A percentile compares a stretch with the other conserved stretches of the same genome.
These are phyloP conservation scores for Fraxinus baroniana DNA, from an alignment of 305 asterid species.

Conservation along the genomic window DNA sequence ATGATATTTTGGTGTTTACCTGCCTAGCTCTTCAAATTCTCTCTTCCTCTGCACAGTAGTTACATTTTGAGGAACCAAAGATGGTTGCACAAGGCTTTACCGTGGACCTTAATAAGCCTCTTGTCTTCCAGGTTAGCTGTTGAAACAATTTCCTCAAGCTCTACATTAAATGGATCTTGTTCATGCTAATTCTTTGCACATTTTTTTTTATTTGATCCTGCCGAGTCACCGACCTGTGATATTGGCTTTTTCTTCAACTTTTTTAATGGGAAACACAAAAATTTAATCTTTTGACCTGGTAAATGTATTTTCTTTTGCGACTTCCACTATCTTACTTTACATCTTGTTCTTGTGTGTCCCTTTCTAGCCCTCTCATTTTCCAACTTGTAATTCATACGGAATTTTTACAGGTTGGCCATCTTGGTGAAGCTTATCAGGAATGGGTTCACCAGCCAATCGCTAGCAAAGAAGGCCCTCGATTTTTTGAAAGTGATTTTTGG, in stretches of 20 bases:
- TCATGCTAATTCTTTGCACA: not conserved
- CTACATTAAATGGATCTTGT: conserved; percentile 1
- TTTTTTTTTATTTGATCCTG: not conserved
- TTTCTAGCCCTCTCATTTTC: not conserved
- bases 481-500: conserved; percentile 67
- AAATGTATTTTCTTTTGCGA: conserved; percentile 3
- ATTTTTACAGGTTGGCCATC: conserved; percentile 73
- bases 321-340: not conserved
- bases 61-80: conserved; percentile 26
- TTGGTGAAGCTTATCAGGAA: conserved; percentile 75
- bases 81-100: conserved; percentile 66
- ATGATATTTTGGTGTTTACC: not conserved
- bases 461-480: conserved; percentile 79
- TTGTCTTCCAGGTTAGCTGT: conserved; percentile 66
- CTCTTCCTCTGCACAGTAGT: conserved; percentile 26
- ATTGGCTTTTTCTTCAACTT: not conserved
- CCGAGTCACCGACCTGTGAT: not conserved
- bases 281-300: not conserved
- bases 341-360: not conserved
- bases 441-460: conserved; percentile 93
- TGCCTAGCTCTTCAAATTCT: conserved; percentile 10
- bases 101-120: conserved; percentile 73
- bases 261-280: not conserved
- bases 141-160: not conserved
- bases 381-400: conserved; percentile 1